These are phyloP conservation scores for Trifolium dubium DNA, from an alignment of 306 rosid genomes.

Conservation along the genomic window DNA sequence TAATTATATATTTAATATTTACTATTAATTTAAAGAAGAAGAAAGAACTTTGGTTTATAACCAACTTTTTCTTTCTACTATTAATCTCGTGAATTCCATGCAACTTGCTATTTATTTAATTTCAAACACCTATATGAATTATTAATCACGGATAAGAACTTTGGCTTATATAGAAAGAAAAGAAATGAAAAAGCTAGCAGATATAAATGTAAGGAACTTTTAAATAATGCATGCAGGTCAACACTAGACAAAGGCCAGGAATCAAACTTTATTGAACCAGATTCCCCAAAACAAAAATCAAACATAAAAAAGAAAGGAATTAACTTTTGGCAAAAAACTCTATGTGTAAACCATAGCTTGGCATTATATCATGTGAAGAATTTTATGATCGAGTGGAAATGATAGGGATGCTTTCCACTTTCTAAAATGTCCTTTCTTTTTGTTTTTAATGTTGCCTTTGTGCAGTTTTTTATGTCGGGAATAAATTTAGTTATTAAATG, in stretches of 20 bases:
- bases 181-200: slow-evolving; percentile 7
- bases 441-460: neutral
- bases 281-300: slow-evolving; percentile 30
- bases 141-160: neutral
- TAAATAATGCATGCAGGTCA: slow-evolving; percentile 35
- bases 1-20: no score
- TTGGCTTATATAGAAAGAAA: slow-evolving; percentile 29
- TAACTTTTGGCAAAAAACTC: slow-evolving; percentile 23
- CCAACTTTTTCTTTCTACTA: no score
- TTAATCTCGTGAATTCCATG: neutral
- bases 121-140: slow-evolving; percentile 21
- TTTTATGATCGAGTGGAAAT: slow-evolving; percentile 18
- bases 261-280: slow-evolving; percentile 36
- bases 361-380: slow-evolving; percentile 19
- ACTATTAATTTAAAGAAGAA: no score
- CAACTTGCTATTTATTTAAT: neutral
- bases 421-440: slow-evolving; percentile 4
- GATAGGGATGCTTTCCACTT: slow-evolving; percentile 46
- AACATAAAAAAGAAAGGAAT: neutral
- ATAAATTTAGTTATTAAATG: no score
- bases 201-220: neutral
- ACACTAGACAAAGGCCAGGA: slow-evolving; percentile 29
- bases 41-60: no score
- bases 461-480: no score
- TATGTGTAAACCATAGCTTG: slow-evolving; percentile 45